Evolutionary conservation across 805 yeast genomes (phyloP).

Genomic region (Sugiyamaella boreocaroliniensis): DNA sequence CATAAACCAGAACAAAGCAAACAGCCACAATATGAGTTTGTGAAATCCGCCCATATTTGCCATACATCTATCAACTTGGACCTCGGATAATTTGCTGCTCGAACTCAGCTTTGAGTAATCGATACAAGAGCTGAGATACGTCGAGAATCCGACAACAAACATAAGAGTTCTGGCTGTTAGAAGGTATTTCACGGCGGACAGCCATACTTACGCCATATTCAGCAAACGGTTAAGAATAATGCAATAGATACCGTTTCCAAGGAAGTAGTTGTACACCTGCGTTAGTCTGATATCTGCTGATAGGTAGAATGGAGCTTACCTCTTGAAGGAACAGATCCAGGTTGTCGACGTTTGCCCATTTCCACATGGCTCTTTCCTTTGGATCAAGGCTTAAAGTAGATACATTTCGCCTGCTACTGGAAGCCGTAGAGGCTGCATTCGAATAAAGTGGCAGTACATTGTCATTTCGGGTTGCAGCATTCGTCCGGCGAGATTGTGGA

Average conservation of each 20-base stretch:
- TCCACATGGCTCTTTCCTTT: slow-evolving; percentile 75
- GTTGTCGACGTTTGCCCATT: slow-evolving; percentile 95
- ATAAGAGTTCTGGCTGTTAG: slow-evolving; percentile 44
- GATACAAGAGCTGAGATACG: slow-evolving; percentile 76
- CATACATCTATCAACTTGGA: slow-evolving; percentile 44
- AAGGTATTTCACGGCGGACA: background rate
- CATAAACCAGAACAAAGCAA: slow-evolving; percentile 40
- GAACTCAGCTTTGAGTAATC: slow-evolving; percentile 46
- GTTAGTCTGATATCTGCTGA: background rate
- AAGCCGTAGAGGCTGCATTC: background rate
- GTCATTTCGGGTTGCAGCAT: background rate
- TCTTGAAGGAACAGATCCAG: slow-evolving; percentile 81
- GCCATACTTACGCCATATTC: slow-evolving; percentile 42
- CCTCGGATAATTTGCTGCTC: slow-evolving; percentile 32
- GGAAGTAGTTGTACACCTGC: slow-evolving; percentile 62
- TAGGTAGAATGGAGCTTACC: background rate
- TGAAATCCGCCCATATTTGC: slow-evolving; percentile 41
- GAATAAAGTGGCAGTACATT: background rate
- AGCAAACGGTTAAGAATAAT: slow-evolving; percentile 60
- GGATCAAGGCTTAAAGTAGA: slow-evolving; percentile 11
- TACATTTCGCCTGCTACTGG: background rate
- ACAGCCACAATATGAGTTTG: slow-evolving; percentile 57
- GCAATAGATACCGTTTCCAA: slow-evolving; percentile 78
- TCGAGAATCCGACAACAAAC: slow-evolving; percentile 72
- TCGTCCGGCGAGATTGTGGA: background rate